Evolutionary conservation across 176 grass and related monocot genomes (phyloP).

Genomic region (Cenchrus purpureus): DNA sequence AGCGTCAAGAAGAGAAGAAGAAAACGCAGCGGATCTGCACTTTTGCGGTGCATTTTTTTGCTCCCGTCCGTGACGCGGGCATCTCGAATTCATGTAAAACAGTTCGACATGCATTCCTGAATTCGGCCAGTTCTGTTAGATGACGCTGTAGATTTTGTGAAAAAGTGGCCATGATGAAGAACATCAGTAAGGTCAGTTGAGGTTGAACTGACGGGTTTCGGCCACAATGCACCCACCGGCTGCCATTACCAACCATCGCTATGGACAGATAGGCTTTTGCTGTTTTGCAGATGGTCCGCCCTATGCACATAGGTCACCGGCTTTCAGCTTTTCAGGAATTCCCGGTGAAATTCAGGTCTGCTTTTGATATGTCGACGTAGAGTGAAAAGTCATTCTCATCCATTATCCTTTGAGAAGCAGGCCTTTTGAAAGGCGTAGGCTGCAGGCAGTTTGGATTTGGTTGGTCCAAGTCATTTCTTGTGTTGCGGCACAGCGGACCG

Average conservation of each 20-base stretch:
- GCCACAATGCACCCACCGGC: background rate
- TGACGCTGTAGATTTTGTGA: background rate
- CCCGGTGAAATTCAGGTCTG: background rate
- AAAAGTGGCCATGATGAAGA: background rate
- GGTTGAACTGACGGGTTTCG: background rate
- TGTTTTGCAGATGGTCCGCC: too few species aligned
- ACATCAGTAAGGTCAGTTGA: background rate
- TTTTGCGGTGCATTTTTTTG: background rate
- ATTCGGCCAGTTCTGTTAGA: background rate
- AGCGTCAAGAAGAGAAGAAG: too few species aligned
- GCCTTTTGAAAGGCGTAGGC: background rate
- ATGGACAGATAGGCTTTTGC: background rate
- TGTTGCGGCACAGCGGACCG: background rate
- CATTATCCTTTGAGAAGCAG: background rate
- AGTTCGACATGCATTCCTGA: background rate
- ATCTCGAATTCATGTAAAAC: background rate
- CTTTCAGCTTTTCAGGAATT: background rate
- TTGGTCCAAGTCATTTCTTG: background rate
- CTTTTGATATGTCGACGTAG: background rate
- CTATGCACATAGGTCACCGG: background rate
- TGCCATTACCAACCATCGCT: background rate
- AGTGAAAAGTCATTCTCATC: background rate
- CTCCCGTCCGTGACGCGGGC: too few species aligned
- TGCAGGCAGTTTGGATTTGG: background rate
- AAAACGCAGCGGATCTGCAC: background rate